phyloP scores from a whole-genome alignment of 306 rosid genomes.

The Vigna mungo region DNA sequence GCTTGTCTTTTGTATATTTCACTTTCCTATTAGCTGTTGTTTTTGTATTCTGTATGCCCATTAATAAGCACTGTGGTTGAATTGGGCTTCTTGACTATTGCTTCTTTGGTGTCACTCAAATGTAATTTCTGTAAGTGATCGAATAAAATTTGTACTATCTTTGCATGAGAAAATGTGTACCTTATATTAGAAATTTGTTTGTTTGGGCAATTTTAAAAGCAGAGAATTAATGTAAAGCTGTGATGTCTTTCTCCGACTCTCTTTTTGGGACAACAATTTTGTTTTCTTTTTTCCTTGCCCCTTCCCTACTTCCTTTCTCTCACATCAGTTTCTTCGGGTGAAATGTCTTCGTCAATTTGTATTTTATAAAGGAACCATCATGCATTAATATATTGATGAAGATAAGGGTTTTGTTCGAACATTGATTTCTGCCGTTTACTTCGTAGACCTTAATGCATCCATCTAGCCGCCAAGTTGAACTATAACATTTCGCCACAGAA shows the following conservation, averaged over 20 bases:
- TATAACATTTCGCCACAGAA: not conserved
- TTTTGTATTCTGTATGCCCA: not conserved
- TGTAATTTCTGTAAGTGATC: not conserved
- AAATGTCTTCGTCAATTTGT: not conserved
- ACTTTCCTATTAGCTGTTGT: not conserved
- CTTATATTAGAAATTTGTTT: not conserved
- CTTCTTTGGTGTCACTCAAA: not conserved
- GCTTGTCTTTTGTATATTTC: not conserved
- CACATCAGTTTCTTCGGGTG: not conserved
- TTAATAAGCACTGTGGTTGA: conserved; percentile 22
- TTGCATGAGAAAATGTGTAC: not conserved
- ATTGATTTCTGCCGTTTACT: conserved; percentile 1
- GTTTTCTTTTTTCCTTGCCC: not conserved
- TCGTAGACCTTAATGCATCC: not conserved
- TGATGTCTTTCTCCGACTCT: not conserved
- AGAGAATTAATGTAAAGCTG: not conserved
- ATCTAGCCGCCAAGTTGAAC: not conserved
- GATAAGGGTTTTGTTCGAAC: not conserved
- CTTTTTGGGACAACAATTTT: not conserved
- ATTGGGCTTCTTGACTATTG: not conserved
- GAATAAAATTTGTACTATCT: conserved; percentile 11
- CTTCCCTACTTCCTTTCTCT: not conserved
- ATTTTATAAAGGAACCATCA: not conserved
- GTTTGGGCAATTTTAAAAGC: not conserved
- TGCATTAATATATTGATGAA: not conserved